Percentiles rank a stretch among this genome's conserved stretches.
phyloP scores from a whole-genome alignment of 495 filamentous ascomycete species.

The Penicillium longicatenatum region DNA sequence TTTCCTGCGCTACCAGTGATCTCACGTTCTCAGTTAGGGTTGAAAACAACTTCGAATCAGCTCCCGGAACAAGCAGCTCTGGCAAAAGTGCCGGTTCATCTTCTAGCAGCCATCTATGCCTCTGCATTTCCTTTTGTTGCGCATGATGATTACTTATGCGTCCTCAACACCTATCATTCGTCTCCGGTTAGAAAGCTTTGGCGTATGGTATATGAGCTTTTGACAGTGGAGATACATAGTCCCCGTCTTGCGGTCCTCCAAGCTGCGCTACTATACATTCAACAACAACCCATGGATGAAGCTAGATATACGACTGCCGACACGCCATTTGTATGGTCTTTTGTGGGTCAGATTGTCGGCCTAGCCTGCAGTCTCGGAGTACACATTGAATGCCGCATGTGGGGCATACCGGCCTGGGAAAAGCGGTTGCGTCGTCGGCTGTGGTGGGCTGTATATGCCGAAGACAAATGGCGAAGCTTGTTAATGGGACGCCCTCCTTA shows the following conservation, averaged over 20 bases:
- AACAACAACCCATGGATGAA: slow-evolving; percentile 24
- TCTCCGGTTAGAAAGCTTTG: slow-evolving; percentile 31
- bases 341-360: slow-evolving; percentile 37
- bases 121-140: slow-evolving; percentile 36
- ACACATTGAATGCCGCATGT: slow-evolving; percentile 82
- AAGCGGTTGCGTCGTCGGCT: slow-evolving; percentile 78
- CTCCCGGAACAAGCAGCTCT: slow-evolving; percentile 23
- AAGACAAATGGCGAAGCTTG: slow-evolving; percentile 92
- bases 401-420: slow-evolving; percentile 89
- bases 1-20: slow-evolving; percentile 36
- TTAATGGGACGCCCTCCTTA: slow-evolving; percentile 84
- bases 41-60: slow-evolving; percentile 18
- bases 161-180: slow-evolving; percentile 32
- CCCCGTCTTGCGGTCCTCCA: slow-evolving; percentile 38
- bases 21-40: slow-evolving; percentile 31
- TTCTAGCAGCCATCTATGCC: slow-evolving; percentile 41
- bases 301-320: slow-evolving; percentile 28
- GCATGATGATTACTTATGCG: slow-evolving; percentile 36
- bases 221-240: slow-evolving; percentile 38
- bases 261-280: slow-evolving; percentile 38
- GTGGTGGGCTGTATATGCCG: slow-evolving; percentile 90
- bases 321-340: slow-evolving; percentile 39
- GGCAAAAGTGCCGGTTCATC: slow-evolving; percentile 29
- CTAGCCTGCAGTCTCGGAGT: slow-evolving; percentile 61
- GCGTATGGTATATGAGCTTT: slow-evolving; percentile 36